A percentile compares a stretch with the other conserved stretches of the same genome.
Evolutionary conservation across 352 stramenopile species (phyloP).

Genomic region (Thraustochytrium sp.): DNA sequence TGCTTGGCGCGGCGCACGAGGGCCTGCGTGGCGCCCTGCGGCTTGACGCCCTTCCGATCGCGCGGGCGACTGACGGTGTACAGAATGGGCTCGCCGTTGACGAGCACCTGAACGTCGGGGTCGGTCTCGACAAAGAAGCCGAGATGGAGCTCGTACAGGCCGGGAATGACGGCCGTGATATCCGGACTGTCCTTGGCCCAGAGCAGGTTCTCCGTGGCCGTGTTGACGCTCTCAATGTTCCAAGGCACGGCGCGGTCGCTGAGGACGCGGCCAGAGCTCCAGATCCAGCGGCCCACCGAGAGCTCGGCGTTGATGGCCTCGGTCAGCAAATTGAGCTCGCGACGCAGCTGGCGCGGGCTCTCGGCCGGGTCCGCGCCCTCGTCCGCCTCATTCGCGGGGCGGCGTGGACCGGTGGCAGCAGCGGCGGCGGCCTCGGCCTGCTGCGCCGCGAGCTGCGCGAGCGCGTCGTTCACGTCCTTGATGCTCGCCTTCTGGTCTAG

Average conservation of each 20-base stretch:
- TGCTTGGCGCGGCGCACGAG: background rate
- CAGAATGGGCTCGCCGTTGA: slow-evolving; percentile 40
- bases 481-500: slow-evolving; percentile 36
- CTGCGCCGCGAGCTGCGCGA: background rate
- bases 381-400: background rate
- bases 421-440: background rate
- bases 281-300: slow-evolving; percentile 35
- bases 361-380: background rate
- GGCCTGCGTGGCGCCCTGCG: background rate
- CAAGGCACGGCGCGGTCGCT: slow-evolving; percentile 29
- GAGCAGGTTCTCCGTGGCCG: slow-evolving; percentile 4
- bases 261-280: slow-evolving; percentile 17
- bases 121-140: slow-evolving; percentile 21
- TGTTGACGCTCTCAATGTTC: slow-evolving; percentile 43
- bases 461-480: slow-evolving; percentile 32
- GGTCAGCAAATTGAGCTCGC: background rate
- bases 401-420: background rate
- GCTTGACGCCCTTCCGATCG: slow-evolving; percentile 5
- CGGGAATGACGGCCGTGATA: slow-evolving; percentile 6
- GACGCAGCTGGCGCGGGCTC: background rate
- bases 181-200: slow-evolving; percentile 33
- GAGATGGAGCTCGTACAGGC: slow-evolving; percentile 29
- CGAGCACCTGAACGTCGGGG: slow-evolving; percentile 33
- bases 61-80: slow-evolving; percentile 15
- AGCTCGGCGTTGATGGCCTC: slow-evolving; percentile 25